phyloP scores from a whole-genome alignment of 179 eudicot species.

The Dionaea muscipula region DNA sequence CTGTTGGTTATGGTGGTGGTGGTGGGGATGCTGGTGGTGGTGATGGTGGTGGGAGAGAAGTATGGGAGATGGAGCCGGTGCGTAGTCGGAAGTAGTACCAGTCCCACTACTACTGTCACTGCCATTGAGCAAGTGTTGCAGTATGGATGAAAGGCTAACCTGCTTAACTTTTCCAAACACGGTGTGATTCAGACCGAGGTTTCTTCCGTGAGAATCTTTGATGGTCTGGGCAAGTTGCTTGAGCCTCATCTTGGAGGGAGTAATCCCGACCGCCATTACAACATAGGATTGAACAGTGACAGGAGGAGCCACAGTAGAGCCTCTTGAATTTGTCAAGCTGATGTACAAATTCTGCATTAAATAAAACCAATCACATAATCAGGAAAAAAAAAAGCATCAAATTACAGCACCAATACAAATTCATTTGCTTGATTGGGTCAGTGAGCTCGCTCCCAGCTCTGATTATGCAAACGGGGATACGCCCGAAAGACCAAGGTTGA shows the following conservation, averaged over 20 bases:
- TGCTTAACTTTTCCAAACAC: constrained; percentile 89
- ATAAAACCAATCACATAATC: background rate
- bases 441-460: no score
- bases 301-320: constrained; percentile 73
- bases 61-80: constrained; percentile 62
- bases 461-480: no score
- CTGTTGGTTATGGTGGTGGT: constrained; percentile 30
- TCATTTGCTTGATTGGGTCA: background rate
- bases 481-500: no score
- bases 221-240: constrained; percentile 86
- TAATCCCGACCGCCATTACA: constrained; percentile 50
- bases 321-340: constrained; percentile 59
- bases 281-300: constrained; percentile 64
- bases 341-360: constrained; percentile 73
- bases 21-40: constrained; percentile 54
- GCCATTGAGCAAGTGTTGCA: constrained; percentile 45
- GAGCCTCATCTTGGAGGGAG: constrained; percentile 50
- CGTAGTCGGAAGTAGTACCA: no score
- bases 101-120: constrained; percentile 22
- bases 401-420: background rate
- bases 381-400: background rate
- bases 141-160: constrained; percentile 68
- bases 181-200: constrained; percentile 81
- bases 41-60: constrained; percentile 48
- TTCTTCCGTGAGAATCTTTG: constrained; percentile 52